phyloP scores from a whole-genome alignment of 352 stramenopile species.

The Phytopythium vexans region DNA sequence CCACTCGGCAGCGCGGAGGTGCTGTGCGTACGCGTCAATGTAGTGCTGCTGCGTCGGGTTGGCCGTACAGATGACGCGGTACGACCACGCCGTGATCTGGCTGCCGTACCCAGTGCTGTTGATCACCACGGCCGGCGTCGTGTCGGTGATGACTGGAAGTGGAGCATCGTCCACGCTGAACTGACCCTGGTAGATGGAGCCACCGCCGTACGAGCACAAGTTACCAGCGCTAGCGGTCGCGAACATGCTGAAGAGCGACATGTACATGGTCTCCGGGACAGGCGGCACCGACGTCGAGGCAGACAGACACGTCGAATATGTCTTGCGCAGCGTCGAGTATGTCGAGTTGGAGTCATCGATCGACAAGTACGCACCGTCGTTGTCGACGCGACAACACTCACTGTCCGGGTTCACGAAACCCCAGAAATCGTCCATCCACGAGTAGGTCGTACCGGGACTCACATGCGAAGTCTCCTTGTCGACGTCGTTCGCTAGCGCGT shows the following conservation, averaged over 20 bases:
- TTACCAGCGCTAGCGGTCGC: constrained; percentile 50
- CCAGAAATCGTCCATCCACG: constrained; percentile 71
- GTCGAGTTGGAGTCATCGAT: constrained; percentile 41
- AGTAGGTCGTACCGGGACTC: constrained; percentile 54
- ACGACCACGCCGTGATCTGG: constrained; percentile 61
- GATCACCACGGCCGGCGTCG: constrained; percentile 38
- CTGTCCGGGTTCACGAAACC: constrained; percentile 57
- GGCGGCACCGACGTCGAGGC: constrained; percentile 33
- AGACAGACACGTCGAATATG: constrained; percentile 32
- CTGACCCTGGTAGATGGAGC: constrained; percentile 60
- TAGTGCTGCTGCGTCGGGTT: constrained; percentile 55
- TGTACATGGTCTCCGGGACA: constrained; percentile 50
- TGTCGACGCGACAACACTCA: constrained; percentile 59
- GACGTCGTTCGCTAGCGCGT: constrained; percentile 46
- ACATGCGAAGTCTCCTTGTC: constrained; percentile 45
- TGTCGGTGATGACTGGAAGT: constrained; percentile 37
- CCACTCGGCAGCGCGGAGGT: constrained; percentile 38
- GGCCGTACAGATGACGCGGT: constrained; percentile 46
- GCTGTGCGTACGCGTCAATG: constrained; percentile 64
- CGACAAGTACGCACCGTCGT: constrained; percentile 34
- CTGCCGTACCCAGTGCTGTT: constrained; percentile 46
- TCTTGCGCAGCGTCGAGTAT: constrained; percentile 34
- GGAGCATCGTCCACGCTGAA: constrained; percentile 60
- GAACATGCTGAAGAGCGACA: constrained; percentile 78
- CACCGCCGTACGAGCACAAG: constrained; percentile 63